A percentile compares a stretch with the other conserved stretches of the same genome.
Evolutionary conservation across 2,329 filamentous ascomycete genomes (phyloP).

Genomic region (Paradendryphiella salina): DNA sequence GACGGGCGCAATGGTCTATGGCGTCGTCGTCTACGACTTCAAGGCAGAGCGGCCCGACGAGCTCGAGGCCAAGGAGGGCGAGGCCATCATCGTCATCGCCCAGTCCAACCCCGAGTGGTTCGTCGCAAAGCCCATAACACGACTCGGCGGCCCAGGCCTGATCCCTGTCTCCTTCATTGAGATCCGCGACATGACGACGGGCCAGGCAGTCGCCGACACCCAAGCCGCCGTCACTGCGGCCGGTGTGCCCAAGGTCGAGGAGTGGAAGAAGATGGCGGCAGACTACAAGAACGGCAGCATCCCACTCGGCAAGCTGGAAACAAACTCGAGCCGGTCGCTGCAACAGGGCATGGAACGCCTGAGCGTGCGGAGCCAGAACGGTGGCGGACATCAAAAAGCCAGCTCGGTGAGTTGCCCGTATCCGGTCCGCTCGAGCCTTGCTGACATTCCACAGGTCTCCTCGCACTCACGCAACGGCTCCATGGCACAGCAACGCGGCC

Average conservation of each 20-base stretch:
- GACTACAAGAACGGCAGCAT: slow-evolving; percentile 99
- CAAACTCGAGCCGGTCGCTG: slow-evolving; percentile 52
- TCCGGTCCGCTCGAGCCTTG: slow-evolving; percentile 3
- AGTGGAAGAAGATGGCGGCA: slow-evolving; percentile 99
- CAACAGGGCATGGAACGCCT: slow-evolving; percentile 70
- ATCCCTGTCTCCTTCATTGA: slow-evolving; percentile 98
- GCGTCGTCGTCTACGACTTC: slow-evolving; percentile 96
- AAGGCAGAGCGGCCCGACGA: slow-evolving; percentile 94
- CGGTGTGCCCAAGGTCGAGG: slow-evolving; percentile 91
- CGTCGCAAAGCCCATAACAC: slow-evolving; percentile 96
- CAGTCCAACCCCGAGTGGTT: slow-evolving; percentile 99
- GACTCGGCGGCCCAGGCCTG: slow-evolving; percentile 90
- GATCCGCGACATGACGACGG: slow-evolving; percentile 89
- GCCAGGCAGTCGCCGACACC: slow-evolving; percentile 78
- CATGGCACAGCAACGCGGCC: slow-evolving; percentile 44
- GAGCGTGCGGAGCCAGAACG: slow-evolving; percentile 61
- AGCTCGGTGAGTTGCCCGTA: slow-evolving; percentile 34
- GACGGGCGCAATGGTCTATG: slow-evolving; percentile 87
- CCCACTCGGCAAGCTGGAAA: slow-evolving; percentile 85
- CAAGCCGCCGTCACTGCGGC: slow-evolving; percentile 83
- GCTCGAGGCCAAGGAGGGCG: slow-evolving; percentile 89
- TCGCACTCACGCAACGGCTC: slow-evolving; percentile 43
- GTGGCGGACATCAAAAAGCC: slow-evolving; percentile 32
- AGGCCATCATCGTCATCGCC: slow-evolving; percentile 97
- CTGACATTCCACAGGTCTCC: slow-evolving; percentile 26